phyloP scores from a whole-genome alignment of 768 basidiomycete species.

The Suillus cothurnatus region DNA sequence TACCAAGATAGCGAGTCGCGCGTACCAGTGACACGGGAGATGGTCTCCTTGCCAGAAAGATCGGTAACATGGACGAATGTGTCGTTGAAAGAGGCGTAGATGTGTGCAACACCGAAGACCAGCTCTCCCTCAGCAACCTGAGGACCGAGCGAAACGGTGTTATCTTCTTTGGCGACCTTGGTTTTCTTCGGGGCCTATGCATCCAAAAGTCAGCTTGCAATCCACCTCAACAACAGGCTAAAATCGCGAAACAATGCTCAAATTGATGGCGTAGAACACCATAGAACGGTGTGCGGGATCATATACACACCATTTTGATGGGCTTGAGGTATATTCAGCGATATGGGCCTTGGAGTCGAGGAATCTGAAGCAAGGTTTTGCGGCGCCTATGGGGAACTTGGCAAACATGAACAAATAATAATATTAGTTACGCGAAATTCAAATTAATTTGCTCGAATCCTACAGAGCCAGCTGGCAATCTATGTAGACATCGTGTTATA shows the following conservation, averaged over 20 bases:
- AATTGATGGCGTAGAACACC: background rate
- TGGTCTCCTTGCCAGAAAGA: constrained; percentile 98
- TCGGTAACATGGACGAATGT: constrained; percentile 99
- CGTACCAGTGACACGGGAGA: constrained; percentile 95
- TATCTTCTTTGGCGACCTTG: constrained; percentile 78
- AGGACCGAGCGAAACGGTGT: constrained; percentile 89
- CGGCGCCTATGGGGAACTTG: background rate
- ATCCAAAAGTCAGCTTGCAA: constrained; percentile 54
- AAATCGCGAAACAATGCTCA: constrained; percentile 9
- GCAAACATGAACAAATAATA: constrained; percentile 11
- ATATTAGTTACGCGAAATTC: background rate
- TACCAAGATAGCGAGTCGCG: constrained; percentile 12
- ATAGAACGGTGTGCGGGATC: background rate
- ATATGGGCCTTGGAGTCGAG: constrained; percentile 20
- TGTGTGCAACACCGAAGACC: constrained; percentile 98
- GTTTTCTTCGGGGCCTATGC: constrained; percentile 82
- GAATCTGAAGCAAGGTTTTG: constrained; percentile 15
- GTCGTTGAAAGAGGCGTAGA: constrained; percentile 99
- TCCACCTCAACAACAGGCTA: constrained; percentile 42
- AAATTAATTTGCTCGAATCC: background rate
- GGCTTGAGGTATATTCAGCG: constrained; percentile 28
- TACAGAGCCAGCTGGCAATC: background rate
- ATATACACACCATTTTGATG: constrained; percentile 41
- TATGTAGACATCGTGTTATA: background rate
- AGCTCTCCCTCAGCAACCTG: constrained; percentile 95